Evolutionary conservation across 116 monocot genomes (phyloP), one percentile per base, ranked within the genome.

Genomic region (Zostera marina): DNA sequence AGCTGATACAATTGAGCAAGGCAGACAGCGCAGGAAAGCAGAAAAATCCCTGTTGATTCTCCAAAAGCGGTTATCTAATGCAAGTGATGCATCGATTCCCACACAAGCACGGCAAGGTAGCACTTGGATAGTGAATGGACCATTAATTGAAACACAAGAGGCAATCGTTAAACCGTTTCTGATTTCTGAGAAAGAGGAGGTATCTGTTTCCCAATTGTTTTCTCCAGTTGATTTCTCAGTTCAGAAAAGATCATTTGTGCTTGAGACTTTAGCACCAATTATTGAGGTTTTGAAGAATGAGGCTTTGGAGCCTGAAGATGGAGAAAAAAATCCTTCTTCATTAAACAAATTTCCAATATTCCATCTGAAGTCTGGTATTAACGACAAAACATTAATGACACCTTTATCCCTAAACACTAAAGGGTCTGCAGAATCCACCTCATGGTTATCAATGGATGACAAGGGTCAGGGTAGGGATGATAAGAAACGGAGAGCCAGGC

Each of bases 401-500:
- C 68, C 76, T 42, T 66, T 83, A 22, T 42, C 66, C 56, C 65
- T 52, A 2, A 47, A 43, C 11, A 43, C 66, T 58, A 25, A 51
- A 47, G 67, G 68, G 43, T 58, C 8, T 22, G 42, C 1, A 4
- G 75, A 62, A 63, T 61, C 53, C 11, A 80, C 66, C 47, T 69
- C 70, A 14, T 71, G 54, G 74, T 62, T 75, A 40, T 58, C 85
- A 54, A 81, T 68, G 72, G 72, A 92, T 70, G 93, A 47, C 47
- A 47, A 41, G 14, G 57, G 32, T 32, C 32, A 88, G 56, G 81
- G 79, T 52, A 94, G 71, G 62, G 86, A 98, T 73, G 98, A 98
- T 48, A 86, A 79, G 74, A 98, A 98, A 70, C 47, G 86, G 55
- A 80, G 90, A 72, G 90, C 80, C 22, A 82, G 79, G 71, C 57